phyloP scores from a whole-genome alignment of 495 filamentous ascomycete genomes.

The Lichina pygmaea region DNA sequence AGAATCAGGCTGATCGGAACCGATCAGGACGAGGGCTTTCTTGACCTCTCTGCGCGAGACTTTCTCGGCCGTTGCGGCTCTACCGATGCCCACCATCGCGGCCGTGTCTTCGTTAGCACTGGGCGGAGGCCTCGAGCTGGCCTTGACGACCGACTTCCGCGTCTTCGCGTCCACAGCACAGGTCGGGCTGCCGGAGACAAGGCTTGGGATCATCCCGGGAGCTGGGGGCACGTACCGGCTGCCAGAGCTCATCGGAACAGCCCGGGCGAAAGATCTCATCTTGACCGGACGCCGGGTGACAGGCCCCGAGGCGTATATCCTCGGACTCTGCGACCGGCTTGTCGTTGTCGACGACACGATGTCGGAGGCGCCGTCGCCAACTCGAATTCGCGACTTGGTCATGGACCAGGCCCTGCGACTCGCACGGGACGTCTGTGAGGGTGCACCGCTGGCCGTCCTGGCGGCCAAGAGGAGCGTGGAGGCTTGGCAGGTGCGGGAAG shows the following conservation, averaged over 20 bases:
- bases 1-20: not conserved
- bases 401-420: constrained; percentile 49
- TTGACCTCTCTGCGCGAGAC: constrained; percentile 45
- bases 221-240: constrained; percentile 81
- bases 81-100: constrained; percentile 73
- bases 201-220: constrained; percentile 79
- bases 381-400: constrained; percentile 31
- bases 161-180: constrained; percentile 45
- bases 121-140: constrained; percentile 80
- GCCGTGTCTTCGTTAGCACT: constrained; percentile 59
- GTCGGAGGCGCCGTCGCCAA: constrained; percentile 10
- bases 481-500: constrained; percentile 9
- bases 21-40: constrained; percentile 41
- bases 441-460: constrained; percentile 54
- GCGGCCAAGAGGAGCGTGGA: constrained; percentile 44
- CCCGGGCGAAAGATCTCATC: constrained; percentile 56
- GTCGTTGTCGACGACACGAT: constrained; percentile 31
- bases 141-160: constrained; percentile 61
- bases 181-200: constrained; percentile 71
- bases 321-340: constrained; percentile 62
- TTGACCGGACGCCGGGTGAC: constrained; percentile 60
- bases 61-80: constrained; percentile 33
- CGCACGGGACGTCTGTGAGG: constrained; percentile 60
- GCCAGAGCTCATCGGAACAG: constrained; percentile 43
- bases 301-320: constrained; percentile 53